These are phyloP conservation scores for Colletotrichum gloeosporioides DNA, from an alignment of 2,329 filamentous ascomycete genomes.

Conservation along the genomic window DNA sequence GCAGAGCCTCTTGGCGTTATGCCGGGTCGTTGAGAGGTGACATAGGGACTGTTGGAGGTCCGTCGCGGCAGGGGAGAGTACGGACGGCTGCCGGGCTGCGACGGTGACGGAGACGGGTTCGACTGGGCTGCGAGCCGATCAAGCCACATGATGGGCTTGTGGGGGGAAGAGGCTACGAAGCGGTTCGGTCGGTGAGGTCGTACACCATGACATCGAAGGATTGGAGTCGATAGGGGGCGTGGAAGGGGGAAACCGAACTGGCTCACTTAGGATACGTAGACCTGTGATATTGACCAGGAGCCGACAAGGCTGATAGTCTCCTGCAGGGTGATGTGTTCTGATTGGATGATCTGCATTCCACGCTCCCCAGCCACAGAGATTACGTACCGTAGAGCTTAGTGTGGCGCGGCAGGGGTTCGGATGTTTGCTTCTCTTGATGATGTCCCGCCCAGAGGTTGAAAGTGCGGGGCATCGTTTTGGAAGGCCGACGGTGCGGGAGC, in stretches of 20 bases:
- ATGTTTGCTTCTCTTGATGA: not conserved
- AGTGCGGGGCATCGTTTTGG: conserved; percentile 11
- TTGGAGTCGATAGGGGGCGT: not conserved
- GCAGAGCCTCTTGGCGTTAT: conserved; percentile 77
- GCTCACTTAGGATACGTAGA: conserved; percentile 1
- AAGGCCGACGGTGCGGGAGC: not conserved
- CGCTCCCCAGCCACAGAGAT: not conserved
- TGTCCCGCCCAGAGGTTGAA: not conserved
- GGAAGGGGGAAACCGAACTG: not conserved
- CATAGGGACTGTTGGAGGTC: conserved; percentile 71
- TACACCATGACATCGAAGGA: conserved; percentile 4
- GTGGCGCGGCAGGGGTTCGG: conserved; percentile 12
- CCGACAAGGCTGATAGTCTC: conserved; percentile 9
- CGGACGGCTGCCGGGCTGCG: conserved; percentile 66
- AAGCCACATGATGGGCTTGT: conserved; percentile 74
- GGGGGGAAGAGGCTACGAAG: conserved; percentile 15
- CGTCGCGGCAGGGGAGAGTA: conserved; percentile 75
- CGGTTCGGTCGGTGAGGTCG: not conserved
- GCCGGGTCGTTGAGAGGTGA: conserved; percentile 71
- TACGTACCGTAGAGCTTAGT: not conserved
- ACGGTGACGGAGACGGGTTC: conserved; percentile 55
- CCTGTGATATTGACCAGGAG: not conserved
- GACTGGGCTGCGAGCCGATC: conserved; percentile 81
- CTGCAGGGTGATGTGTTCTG: not conserved
- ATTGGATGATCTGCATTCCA: not conserved